Evolutionary conservation across 169 alveolate genomes (phyloP).

Genomic region (Cryptosporidium canis): DNA sequence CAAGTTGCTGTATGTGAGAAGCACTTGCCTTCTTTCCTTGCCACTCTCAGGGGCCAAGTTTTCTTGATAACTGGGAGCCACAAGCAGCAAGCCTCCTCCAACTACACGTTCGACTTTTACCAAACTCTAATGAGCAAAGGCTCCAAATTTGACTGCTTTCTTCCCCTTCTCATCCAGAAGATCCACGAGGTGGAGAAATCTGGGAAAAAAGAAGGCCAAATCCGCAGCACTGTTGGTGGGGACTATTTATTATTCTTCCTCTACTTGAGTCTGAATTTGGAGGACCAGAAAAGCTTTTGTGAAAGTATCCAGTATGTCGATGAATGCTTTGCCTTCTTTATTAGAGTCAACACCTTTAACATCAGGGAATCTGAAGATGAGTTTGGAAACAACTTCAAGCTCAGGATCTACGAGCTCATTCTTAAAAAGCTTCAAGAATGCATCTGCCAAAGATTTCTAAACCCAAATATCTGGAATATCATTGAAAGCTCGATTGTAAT

Average conservation of each 20-base stretch:
- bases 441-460: background rate
- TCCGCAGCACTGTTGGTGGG: background rate
- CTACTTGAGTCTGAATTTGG: conserved; percentile 7
- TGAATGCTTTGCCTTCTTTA: conserved; percentile 48
- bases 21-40: background rate
- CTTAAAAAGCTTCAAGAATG: background rate
- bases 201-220: background rate
- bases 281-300: background rate
- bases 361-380: conserved; percentile 27
- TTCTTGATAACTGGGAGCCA: background rate
- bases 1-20: background rate
- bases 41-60: background rate
- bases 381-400: conserved; percentile 14
- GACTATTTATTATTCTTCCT: conserved; percentile 29
- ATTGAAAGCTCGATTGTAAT: conserved; percentile 21
- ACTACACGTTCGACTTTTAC: background rate
- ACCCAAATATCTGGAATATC: background rate
- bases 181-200: background rate
- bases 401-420: conserved; percentile 1
- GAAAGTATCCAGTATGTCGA: background rate
- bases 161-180: background rate
- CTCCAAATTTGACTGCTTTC: background rate
- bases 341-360: conserved; percentile 19
- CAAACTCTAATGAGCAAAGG: background rate
- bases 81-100: background rate